Base-by-base conservation (phyloP, 164 flowering plant species). In the Hamamelis virginiana region DNA sequence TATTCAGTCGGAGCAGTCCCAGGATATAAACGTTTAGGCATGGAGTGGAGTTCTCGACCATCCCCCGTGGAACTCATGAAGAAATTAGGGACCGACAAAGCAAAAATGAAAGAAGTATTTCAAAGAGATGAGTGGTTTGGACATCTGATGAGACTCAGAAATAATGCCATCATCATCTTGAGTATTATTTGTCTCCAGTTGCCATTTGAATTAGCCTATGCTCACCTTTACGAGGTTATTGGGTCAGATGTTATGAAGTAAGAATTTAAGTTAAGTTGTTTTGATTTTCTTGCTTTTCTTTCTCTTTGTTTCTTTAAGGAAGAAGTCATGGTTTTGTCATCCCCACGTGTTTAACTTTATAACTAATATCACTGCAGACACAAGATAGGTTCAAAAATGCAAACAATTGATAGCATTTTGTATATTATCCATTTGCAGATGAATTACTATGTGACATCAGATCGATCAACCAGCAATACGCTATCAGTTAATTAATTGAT, bases 151-250 rank as follows among this genome's bases (percentile, higher is more conserved):
- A 82, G 93, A 80, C 81, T 92, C 69, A 89, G 98, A 80, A 95
- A 95, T 75, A 96, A 95, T 76, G 89, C 85, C 15, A 45, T 95
- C 9, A 71, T 95, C 65, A 84, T 95, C 75, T 25, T 84, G 73
- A 89, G 92, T 69, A 91, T 95, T 53, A 82, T 95, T 72, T 91
- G 94, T 78, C 97, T 92, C 75, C 98, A 95, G 80, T 73, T 95
- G 78, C 98, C 98, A 12, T 91, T 95, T 77, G 98, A 95, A 81
- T 77, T 95, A 77, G 96, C 91, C 14, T 95, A 89, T 86, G 98
- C 97, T 71, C 94, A 95, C 85, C 83, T 86, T 43, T 95, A 92
- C 43, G 98, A 89, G 77, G 75, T 83, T 72, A 67, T 86, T 16
- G 69, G 51, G 1, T 81, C 92, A 26, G 90, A 88, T 74, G 45